These are phyloP conservation scores for Trametes hirsuta DNA, from an alignment of 1,284 basidiomycete genomes.

Conservation along the genomic window DNA sequence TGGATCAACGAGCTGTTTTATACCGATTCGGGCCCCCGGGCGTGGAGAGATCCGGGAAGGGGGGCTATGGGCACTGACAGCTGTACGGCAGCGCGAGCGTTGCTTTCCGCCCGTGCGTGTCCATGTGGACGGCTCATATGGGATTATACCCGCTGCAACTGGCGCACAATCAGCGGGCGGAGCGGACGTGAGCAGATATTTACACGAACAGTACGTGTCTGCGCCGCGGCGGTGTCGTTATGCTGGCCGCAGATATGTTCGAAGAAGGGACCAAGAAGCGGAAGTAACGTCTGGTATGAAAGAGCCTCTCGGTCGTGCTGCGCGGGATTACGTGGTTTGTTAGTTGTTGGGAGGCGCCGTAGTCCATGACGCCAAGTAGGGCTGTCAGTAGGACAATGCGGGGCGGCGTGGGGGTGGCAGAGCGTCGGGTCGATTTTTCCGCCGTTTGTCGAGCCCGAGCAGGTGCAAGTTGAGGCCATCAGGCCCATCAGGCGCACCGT, in stretches of 20 bases:
- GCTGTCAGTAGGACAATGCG: background rate
- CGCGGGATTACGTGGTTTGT: background rate
- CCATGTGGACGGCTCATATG: background rate
- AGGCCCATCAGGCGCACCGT: too few species aligned
- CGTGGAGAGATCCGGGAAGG: background rate
- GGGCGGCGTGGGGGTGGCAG: background rate
- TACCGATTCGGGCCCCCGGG: conserved; percentile 4
- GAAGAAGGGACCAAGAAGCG: conserved; percentile 7
- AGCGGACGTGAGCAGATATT: background rate
- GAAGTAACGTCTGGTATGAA: conserved; percentile 7
- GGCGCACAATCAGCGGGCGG: background rate
- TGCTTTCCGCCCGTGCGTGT: background rate
- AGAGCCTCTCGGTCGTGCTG: background rate
- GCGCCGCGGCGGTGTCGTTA: background rate
- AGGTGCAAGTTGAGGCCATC: too few species aligned
- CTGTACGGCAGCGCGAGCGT: conserved; percentile 9
- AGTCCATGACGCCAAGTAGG: too few species aligned
- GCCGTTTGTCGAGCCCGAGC: too few species aligned
- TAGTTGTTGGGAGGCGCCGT: too few species aligned
- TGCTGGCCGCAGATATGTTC: background rate
- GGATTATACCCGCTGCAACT: background rate
- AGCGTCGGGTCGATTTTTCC: background rate
- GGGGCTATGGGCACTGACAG: background rate
- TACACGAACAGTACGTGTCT: conserved; percentile 1
- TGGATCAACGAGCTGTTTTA: conserved; percentile 1